These are phyloP conservation scores for Combretum micranthum DNA, from an alignment of 345 rosid species.

Conservation along the genomic window DNA sequence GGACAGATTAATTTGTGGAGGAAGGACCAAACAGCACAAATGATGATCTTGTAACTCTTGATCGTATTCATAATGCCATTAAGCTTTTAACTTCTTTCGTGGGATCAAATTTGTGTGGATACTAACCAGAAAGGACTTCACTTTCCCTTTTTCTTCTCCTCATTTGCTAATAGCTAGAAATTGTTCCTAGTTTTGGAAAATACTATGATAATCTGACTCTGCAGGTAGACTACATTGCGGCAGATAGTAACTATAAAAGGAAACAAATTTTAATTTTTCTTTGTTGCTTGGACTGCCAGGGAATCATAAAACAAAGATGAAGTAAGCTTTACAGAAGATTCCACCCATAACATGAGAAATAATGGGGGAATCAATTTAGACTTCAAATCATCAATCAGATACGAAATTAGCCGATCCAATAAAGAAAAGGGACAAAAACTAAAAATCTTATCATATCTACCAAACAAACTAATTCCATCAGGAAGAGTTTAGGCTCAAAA, in stretches of 20 bases:
- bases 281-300: not conserved
- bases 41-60: not conserved
- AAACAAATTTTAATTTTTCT: not conserved
- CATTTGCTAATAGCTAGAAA: too few species aligned
- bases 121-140: not conserved
- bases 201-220: not conserved
- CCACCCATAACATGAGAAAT: slow-evolving; percentile 13
- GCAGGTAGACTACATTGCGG: not conserved
- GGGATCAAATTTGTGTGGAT: not conserved
- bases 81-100: not conserved
- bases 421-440: slow-evolving; percentile 30
- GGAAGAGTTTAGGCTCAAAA: slow-evolving; percentile 65
- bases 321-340: slow-evolving; percentile 25
- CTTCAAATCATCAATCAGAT: slow-evolving; percentile 21
- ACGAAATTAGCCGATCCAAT: slow-evolving; percentile 20
- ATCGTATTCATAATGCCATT: not conserved
- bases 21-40: not conserved
- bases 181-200: not conserved
- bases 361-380: slow-evolving; percentile 14
- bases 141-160: too few species aligned
- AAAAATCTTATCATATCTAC: slow-evolving; percentile 23
- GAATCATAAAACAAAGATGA: slow-evolving; percentile 1
- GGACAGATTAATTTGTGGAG: too few species aligned
- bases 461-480: slow-evolving; percentile 15
- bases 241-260: not conserved